These are phyloP conservation scores for Amauroascus niger DNA, from an alignment of 2,329 filamentous ascomycete species.

Conservation along the genomic window DNA sequence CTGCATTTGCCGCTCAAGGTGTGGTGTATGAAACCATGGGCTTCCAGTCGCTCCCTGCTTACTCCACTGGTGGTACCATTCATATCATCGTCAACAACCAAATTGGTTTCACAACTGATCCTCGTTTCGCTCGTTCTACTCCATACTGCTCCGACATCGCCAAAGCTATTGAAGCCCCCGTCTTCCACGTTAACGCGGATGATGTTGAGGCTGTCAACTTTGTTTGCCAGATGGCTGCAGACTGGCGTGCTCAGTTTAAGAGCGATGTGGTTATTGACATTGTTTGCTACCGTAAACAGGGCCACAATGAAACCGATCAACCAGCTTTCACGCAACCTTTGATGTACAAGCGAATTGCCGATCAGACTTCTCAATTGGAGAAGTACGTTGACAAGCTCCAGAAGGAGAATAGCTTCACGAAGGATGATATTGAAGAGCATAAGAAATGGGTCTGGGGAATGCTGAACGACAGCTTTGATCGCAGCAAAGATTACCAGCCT, in stretches of 20 bases:
- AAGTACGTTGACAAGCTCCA: constrained; percentile 88
- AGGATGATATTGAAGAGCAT: constrained; percentile 97
- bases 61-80: constrained; percentile 94
- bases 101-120: constrained; percentile 98
- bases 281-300: constrained; percentile 97
- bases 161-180: constrained; percentile 94
- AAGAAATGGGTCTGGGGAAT: constrained; percentile 99
- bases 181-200: constrained; percentile 98
- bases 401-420: constrained; percentile 81
- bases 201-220: constrained; percentile 98
- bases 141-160: constrained; percentile 99
- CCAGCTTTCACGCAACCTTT: constrained; percentile 98
- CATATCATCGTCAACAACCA: constrained; percentile 99
- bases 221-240: constrained; percentile 89
- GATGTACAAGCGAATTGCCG: constrained; percentile 97
- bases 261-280: constrained; percentile 96
- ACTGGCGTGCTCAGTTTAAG: constrained; percentile 98
- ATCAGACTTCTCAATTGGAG: constrained; percentile 75
- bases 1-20: constrained; percentile 91
- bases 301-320: constrained; percentile 99
- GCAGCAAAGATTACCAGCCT: constrained; percentile 95
- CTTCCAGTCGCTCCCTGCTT: constrained; percentile 89
- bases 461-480: constrained; percentile 93
- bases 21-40: constrained; percentile 98
- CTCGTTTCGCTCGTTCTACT: constrained; percentile 91